Conservation (phyloP, 345 rosid genomes). For the Salix caprea region DNA sequence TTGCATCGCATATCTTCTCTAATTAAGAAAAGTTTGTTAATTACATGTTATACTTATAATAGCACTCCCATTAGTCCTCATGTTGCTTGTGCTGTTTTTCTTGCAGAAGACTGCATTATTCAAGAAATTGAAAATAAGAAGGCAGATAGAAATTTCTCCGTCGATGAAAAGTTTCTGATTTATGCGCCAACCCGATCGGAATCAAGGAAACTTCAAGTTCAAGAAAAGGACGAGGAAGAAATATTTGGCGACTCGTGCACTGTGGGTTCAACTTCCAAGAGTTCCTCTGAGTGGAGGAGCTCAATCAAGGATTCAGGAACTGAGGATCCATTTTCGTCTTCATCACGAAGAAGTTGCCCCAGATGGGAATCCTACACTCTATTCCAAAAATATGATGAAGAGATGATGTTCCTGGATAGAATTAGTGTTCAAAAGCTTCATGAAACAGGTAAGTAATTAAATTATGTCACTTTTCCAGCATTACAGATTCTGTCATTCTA, state of each 20-base stretch:
- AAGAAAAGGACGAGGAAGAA: conserved; percentile 43
- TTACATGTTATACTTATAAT: conserved; percentile 10
- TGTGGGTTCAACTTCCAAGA: conserved; percentile 87
- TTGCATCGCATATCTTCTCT: neutral
- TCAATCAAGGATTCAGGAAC: conserved; percentile 70
- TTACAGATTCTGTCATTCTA: neutral
- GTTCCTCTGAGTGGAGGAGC: conserved; percentile 98
- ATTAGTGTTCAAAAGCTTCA: conserved; percentile 87
- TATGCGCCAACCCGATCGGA: conserved; percentile 31
- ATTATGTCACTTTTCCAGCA: neutral
- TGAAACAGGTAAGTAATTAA: conserved; percentile 73
- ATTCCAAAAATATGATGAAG: conserved; percentile 94
- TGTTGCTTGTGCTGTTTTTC: conserved; percentile 13
- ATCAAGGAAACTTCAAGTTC: conserved; percentile 27
- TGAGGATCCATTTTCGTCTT: conserved; percentile 93
- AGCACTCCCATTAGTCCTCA: neutral
- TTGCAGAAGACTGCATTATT: conserved; percentile 9
- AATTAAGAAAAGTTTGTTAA: neutral
- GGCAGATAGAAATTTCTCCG: conserved; percentile 14
- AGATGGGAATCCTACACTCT: conserved; percentile 98
- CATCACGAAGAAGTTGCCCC: conserved; percentile 88
- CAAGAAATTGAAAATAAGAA: conserved; percentile 13
- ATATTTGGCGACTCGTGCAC: conserved; percentile 83
- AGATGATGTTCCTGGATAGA: conserved; percentile 81
- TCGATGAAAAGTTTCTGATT: conserved; percentile 27